phyloP scores from a whole-genome alignment of 2,329 filamentous ascomycete genomes.

The Tricladium varicosporioides region DNA sequence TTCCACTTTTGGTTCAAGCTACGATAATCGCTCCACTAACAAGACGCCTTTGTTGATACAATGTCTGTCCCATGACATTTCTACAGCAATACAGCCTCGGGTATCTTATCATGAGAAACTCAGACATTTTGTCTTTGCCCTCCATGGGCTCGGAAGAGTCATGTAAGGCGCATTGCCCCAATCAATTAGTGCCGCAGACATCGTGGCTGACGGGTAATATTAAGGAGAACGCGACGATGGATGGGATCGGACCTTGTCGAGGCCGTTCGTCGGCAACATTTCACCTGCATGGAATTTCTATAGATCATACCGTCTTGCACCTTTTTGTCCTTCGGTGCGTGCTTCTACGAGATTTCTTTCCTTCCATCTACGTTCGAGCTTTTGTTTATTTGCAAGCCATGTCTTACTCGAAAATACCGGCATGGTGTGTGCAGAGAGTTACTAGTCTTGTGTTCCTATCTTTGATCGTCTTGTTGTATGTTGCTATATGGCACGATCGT shows the following conservation, averaged over 20 bases:
- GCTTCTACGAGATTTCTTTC: background rate
- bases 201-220: background rate
- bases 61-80: background rate
- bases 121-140: background rate
- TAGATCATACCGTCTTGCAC: background rate
- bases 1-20: background rate
- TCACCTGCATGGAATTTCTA: background rate
- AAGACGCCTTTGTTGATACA: background rate
- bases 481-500: slow-evolving; percentile 13
- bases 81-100: background rate
- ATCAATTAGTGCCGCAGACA: background rate
- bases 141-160: background rate
- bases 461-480: slow-evolving; percentile 13
- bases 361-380: background rate
- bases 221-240: background rate
- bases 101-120: background rate
- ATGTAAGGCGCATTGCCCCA: background rate
- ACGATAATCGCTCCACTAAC: background rate
- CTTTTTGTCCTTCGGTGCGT: background rate
- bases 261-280: background rate
- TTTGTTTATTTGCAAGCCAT: background rate
- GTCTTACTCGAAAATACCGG: slow-evolving; percentile 2
- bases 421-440: slow-evolving; percentile 18
- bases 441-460: slow-evolving; percentile 15
- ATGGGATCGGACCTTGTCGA: background rate